Evolutionary conservation across 2,329 filamentous ascomycete species (phyloP).

Genomic region (Colletotrichum neosansevieriae): DNA sequence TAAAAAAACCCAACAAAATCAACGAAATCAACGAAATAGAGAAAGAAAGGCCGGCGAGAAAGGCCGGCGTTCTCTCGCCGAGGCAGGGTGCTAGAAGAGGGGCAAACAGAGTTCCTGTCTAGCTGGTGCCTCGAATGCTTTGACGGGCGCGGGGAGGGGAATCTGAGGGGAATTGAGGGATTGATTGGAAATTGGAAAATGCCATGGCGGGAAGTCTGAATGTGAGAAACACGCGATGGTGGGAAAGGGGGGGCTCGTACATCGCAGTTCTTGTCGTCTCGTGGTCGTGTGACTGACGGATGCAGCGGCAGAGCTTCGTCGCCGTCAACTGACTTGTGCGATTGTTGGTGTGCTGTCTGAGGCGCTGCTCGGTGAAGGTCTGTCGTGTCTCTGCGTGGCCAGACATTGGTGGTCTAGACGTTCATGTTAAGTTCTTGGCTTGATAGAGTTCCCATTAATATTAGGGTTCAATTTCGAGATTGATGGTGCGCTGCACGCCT

Average conservation of each 20-base stretch:
- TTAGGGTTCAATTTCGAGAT: conserved; percentile 12
- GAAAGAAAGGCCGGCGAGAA: not conserved
- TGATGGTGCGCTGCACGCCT: not conserved
- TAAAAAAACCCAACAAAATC: too few species aligned
- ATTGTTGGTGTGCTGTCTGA: not conserved
- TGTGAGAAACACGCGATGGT: not conserved
- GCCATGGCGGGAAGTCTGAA: conserved; percentile 28
- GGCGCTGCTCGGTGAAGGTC: not conserved
- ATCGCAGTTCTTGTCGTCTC: not conserved
- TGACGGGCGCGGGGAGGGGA: not conserved
- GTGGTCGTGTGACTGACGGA: conserved; percentile 8
- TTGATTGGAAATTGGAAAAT: conserved; percentile 21
- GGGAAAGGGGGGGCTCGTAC: not conserved
- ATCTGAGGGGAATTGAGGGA: not conserved
- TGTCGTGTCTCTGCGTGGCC: not conserved
- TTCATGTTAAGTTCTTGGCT: conserved; percentile 15
- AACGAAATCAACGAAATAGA: not conserved
- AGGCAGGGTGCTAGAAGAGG: conserved; percentile 21
- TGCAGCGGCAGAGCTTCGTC: conserved; percentile 1
- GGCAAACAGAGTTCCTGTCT: conserved; percentile 9
- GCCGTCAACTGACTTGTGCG: not conserved
- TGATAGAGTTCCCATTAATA: conserved; percentile 18
- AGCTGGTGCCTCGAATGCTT: conserved; percentile 6
- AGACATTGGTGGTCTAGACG: not conserved
- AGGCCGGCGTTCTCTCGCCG: too few species aligned